Percentiles rank a stretch among this genome's conserved stretches.
Conservation (phyloP, 2,329 filamentous ascomycete genomes). For the Cercospora berteroae region DNA sequence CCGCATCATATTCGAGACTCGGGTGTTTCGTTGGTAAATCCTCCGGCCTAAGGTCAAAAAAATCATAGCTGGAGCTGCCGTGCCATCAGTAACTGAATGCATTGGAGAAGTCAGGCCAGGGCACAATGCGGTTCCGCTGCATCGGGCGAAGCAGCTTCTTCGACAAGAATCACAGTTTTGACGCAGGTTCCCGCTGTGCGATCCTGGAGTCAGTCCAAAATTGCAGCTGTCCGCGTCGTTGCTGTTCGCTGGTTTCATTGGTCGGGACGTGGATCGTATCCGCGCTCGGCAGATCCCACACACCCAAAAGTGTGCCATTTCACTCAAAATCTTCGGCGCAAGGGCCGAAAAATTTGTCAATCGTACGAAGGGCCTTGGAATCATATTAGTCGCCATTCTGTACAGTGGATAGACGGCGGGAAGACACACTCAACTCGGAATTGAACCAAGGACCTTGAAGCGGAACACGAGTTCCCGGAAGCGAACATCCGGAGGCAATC, state of each 20-base stretch:
- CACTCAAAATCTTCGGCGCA: neutral
- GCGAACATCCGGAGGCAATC: no score
- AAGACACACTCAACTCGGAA: constrained; percentile 15
- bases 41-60: no score
- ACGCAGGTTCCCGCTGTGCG: neutral
- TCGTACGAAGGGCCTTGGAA: no score
- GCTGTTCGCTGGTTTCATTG: neutral
- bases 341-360: no score
- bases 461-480: no score
- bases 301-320: neutral
- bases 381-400: no score
- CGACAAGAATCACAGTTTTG: neutral
- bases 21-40: neutral
- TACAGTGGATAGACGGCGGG: no score
- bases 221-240: neutral
- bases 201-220: neutral
- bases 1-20: neutral
- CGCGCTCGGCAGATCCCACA: neutral
- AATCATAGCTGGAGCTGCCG: no score
- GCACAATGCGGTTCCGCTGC: neutral
- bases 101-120: neutral
- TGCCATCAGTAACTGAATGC: no score
- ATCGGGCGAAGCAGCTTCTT: neutral
- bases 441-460: constrained; percentile 14
- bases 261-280: neutral